These are phyloP conservation scores for Abelmoschus esculentus DNA, from an alignment of 345 rosid genomes.

Conservation along the genomic window DNA sequence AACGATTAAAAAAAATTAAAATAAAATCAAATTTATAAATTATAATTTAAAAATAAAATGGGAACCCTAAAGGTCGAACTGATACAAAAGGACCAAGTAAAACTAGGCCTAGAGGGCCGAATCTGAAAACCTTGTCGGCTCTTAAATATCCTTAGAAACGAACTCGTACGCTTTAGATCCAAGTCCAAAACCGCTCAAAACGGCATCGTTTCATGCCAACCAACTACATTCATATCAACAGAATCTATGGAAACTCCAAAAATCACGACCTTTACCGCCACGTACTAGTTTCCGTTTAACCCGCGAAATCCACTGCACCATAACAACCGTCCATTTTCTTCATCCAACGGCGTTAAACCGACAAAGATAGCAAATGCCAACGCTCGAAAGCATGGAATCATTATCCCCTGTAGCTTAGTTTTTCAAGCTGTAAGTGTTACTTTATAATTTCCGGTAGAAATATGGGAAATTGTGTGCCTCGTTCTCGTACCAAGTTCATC, in stretches of 20 bases:
- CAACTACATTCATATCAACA: background rate
- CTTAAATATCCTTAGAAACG: too few species aligned
- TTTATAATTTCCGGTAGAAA: background rate
- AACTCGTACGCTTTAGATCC: background rate
- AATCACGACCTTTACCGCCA: background rate
- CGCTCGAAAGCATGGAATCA: background rate
- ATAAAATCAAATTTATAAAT: too few species aligned
- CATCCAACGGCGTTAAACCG: background rate
- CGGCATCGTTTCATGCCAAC: too few species aligned
- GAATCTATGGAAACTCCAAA: background rate
- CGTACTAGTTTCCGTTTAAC: background rate
- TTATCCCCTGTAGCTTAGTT: background rate
- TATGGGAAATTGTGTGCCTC: conserved; percentile 2
- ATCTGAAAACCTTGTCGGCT: background rate
- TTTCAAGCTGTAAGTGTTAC: background rate
- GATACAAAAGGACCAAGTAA: background rate
- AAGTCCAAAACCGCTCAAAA: background rate
- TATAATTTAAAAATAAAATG: too few species aligned
- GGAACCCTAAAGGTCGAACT: too few species aligned
- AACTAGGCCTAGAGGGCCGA: too few species aligned
- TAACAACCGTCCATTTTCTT: background rate
- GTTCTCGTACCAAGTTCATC: background rate
- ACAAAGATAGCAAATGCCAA: background rate
- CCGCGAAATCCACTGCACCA: background rate
- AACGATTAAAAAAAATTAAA: too few species aligned